Evolutionary conservation across 75 land plant genomes (phyloP).

Genomic region (Sequoia sempervirens): DNA sequence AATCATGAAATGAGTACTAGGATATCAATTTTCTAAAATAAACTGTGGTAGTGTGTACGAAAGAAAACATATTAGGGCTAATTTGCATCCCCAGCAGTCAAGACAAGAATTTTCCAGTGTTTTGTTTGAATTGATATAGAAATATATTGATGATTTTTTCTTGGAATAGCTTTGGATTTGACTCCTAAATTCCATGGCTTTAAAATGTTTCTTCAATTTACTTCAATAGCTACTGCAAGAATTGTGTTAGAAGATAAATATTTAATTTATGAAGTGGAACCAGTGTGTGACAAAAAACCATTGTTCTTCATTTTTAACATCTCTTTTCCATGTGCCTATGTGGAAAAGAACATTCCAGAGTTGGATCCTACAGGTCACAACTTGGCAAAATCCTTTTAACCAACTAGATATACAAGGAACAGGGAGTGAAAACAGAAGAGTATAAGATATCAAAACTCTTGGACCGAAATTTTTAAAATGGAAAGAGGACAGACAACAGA

Average conservation of each 20-base stretch:
- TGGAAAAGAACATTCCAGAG: background rate
- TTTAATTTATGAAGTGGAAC: too few species aligned
- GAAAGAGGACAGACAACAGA: background rate
- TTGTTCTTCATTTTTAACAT: too few species aligned
- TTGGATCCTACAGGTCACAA: background rate
- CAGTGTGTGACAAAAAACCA: too few species aligned
- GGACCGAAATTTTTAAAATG: background rate
- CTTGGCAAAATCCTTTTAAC: background rate
- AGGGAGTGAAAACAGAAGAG: background rate
- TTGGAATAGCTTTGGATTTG: background rate
- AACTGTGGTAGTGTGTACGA: background rate
- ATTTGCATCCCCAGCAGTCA: background rate
- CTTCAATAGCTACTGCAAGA: too few species aligned
- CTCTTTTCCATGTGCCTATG: too few species aligned
- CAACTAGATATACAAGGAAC: background rate
- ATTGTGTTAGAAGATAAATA: too few species aligned
- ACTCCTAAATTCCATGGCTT: background rate
- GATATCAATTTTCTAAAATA: slow-evolving; percentile 5
- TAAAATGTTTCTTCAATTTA: background rate
- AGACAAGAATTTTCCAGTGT: background rate
- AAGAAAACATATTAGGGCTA: background rate
- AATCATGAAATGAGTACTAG: background rate
- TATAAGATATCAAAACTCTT: background rate
- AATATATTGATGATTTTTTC: background rate
- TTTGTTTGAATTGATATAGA: background rate